Base-by-base conservation (phyloP, 148 eudicot genomes). In the Pharnaceum exiguum region DNA sequence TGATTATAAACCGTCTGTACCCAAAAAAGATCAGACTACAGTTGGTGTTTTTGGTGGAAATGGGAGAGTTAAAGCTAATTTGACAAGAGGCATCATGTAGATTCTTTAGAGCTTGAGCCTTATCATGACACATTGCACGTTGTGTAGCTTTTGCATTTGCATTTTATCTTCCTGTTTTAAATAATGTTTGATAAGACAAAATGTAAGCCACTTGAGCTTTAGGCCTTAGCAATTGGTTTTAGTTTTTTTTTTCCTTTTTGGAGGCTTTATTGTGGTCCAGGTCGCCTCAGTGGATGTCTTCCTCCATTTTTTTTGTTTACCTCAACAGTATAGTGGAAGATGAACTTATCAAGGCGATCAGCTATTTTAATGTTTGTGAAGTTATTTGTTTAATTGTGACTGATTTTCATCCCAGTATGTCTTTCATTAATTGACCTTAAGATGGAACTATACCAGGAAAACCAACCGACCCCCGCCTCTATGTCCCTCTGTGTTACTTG, bases 51-150 rank as follows among this genome's bases (percentile, higher is more conserved):
- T 55, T 56, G 62, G 70, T 43, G 55, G 13, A n/a, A 8, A 23
- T 4, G 36, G 48, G 31, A 24, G 11, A 10, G n/a, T n/a, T 9
- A 24, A 49, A 37, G 5, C n/a, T 13, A 28, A 44, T 13, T 24
- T 23, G 29, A 23, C 37, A 33, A 46, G 39, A 38, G 26, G 46
- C 33, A 30, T 53, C 68, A 54, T 25, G 17, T 27, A 54, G 68
- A 64, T 64, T 64, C 68, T 64, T 12, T 18, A n/a, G 25, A 45
- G 30, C 7, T 53, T 23, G 26, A 54, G 60, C 33, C 68, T 53
- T 53, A 54, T 63, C 60, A 63, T 31, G 68, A 38, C 67, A 51
- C 67, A 60, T 60, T 51, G 58, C 67, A 51, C 15, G 21, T 30
- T 37, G 3, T 5, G 18, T 37, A 26, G 18, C 28, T 63, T 57